A percentile compares a stretch with the other conserved stretches of the same genome.
Conservation (phyloP, 129 eudicot genomes). For the Kitagawia praeruptora region DNA sequence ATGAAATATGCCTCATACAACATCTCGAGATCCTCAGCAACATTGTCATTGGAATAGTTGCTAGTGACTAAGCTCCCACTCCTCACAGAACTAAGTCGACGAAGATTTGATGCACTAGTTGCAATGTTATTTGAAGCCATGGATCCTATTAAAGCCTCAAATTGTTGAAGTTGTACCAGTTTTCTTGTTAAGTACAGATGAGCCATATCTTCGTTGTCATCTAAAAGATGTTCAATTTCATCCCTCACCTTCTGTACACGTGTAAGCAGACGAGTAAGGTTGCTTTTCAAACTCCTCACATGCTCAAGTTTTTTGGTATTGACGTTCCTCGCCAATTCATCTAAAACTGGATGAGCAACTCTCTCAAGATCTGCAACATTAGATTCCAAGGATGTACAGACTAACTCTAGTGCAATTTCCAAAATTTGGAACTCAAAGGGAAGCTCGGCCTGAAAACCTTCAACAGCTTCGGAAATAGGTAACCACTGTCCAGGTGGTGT, state of each 20-base stretch:
- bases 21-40: constrained; percentile 97
- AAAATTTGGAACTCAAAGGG: constrained; percentile 97
- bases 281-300: constrained; percentile 88
- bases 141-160: constrained; percentile 47
- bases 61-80: constrained; percentile 79
- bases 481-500: constrained; percentile 63
- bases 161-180: constrained; percentile 75
- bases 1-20: constrained; percentile 97
- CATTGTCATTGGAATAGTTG: constrained; percentile 51
- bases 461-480: constrained; percentile 51
- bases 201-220: constrained; percentile 96
- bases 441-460: constrained; percentile 77
- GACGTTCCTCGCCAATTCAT: constrained; percentile 89
- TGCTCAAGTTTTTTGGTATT: constrained; percentile 96
- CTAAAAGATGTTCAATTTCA: constrained; percentile 98
- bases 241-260: constrained; percentile 97
- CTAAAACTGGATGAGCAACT: constrained; percentile 89
- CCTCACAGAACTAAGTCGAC: constrained; percentile 59
- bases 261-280: constrained; percentile 95
- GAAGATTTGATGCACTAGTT: constrained; percentile 42
- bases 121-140: constrained; percentile 46
- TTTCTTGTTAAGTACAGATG: constrained; percentile 81
- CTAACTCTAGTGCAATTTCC: constrained; percentile 88
- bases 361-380: constrained; percentile 83
- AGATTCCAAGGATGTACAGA: constrained; percentile 74